Percentiles rank a stretch among this genome's conserved stretches.
These are phyloP conservation scores for Hymenoscyphus linearis DNA, from an alignment of 2,329 filamentous ascomycete species.

Conservation along the genomic window DNA sequence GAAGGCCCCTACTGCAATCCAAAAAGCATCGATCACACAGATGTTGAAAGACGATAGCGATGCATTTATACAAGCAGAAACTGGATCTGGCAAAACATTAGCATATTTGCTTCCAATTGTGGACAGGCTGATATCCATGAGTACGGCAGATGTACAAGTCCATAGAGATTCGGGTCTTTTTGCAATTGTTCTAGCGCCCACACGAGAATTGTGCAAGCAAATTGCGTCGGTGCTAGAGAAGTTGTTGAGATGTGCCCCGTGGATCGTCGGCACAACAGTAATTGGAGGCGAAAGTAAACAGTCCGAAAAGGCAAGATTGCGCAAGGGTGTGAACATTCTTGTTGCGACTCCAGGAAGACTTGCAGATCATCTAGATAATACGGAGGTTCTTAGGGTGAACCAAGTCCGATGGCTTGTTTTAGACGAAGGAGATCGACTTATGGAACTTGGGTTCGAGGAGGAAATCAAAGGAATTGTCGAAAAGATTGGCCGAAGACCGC, in stretches of 20 bases:
- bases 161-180: constrained; percentile 86
- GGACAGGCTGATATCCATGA: constrained; percentile 76
- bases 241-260: constrained; percentile 81
- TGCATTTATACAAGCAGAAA: constrained; percentile 95
- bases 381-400: constrained; percentile 79
- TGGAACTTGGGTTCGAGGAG: constrained; percentile 96
- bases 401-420: constrained; percentile 90
- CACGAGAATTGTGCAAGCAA: constrained; percentile 89
- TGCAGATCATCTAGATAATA: constrained; percentile 88
- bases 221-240: constrained; percentile 83
- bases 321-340: constrained; percentile 92
- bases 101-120: constrained; percentile 93
- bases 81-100: constrained; percentile 93
- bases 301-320: constrained; percentile 84
- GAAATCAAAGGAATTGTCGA: constrained; percentile 84
- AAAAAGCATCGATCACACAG: constrained; percentile 81
- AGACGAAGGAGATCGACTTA: constrained; percentile 94
- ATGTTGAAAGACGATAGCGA: constrained; percentile 77
- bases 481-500: constrained; percentile 62
- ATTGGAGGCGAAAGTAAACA: constrained; percentile 65
- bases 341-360: constrained; percentile 91
- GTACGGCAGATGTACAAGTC: constrained; percentile 52
- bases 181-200: constrained; percentile 89
- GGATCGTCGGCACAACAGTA: constrained; percentile 87
- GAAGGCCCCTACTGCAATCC: constrained; percentile 89